phyloP scores from a whole-genome alignment of 2,329 filamentous ascomycete genomes.

The Torrubiella hemipterigena region DNA sequence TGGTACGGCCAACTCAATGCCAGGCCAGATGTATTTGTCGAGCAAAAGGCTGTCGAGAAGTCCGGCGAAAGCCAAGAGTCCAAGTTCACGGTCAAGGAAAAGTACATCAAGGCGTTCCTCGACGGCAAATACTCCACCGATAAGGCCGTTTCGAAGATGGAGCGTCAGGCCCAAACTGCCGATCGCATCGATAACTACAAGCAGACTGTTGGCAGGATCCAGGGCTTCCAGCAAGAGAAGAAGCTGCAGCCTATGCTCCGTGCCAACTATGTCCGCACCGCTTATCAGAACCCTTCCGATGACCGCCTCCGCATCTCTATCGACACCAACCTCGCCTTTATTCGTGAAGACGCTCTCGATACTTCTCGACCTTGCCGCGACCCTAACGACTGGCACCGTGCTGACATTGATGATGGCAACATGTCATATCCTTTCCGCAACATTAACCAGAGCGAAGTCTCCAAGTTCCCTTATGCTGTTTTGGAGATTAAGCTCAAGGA shows the following conservation, averaged over 20 bases:
- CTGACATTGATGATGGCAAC: slow-evolving; percentile 71
- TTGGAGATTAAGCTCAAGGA: slow-evolving; percentile 85
- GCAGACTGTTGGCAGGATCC: slow-evolving; percentile 62
- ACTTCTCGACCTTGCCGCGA: slow-evolving; percentile 76
- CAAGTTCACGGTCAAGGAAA: slow-evolving; percentile 80
- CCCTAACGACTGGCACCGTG: slow-evolving; percentile 78
- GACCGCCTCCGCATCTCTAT: slow-evolving; percentile 84
- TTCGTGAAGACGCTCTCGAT: slow-evolving; percentile 69
- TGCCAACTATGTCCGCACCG: slow-evolving; percentile 87
- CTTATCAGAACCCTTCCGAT: slow-evolving; percentile 92
- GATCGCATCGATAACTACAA: slow-evolving; percentile 59
- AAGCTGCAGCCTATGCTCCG: slow-evolving; percentile 74
- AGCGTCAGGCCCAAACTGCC: slow-evolving; percentile 56
- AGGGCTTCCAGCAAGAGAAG: slow-evolving; percentile 65
- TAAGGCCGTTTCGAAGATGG: slow-evolving; percentile 79
- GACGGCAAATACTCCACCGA: slow-evolving; percentile 84
- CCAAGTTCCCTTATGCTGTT: slow-evolving; percentile 79
- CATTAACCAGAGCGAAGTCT: slow-evolving; percentile 84
- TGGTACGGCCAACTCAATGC: slow-evolving; percentile 82
- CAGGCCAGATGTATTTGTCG: slow-evolving; percentile 70
- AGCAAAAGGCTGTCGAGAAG: slow-evolving; percentile 77
- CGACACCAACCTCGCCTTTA: slow-evolving; percentile 84
- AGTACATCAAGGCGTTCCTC: slow-evolving; percentile 82
- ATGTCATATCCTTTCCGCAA: slow-evolving; percentile 81
- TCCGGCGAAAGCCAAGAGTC: slow-evolving; percentile 69